Base-by-base conservation (phyloP, 352 stramenopile genomes). In the Thraustotheca clavata region DNA sequence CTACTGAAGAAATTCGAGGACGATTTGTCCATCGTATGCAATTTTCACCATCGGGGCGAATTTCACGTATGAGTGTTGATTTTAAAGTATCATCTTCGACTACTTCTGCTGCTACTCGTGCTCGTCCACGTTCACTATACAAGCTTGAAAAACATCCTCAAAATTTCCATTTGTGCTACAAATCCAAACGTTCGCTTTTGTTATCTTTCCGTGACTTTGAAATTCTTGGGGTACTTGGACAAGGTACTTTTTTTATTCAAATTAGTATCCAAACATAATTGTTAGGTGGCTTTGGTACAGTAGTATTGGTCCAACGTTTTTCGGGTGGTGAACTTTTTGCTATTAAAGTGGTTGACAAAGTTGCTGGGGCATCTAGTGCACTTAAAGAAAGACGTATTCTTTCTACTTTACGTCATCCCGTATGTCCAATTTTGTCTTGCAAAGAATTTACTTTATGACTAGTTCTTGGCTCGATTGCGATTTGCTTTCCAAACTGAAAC, bases 401-500 rank as follows among this genome's bases (percentile, higher is more conserved):
- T 22, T 54, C 65, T 14, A 67, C 54, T 34, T 31, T 66, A 33
- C 59, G 62, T 41, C 65, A 70, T 20, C 65, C 65, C 32, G 59
- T 70, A 54, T 18, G 34, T n/a, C n/a, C n/a, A n/a, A n/a, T n/a
- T n/a, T n/a, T n/a, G n/a, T n/a, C n/a, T n/a, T n/a, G n/a, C n/a
- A n/a, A n/a, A n/a, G n/a, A n/a, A n/a, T n/a, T n/a, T n/a, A 43
- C 38, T 18, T 20, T 18, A 43, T 43, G 38, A 43, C 24, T 65
- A 65, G 57, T 65, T 65, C 46, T 55, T 65, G 36, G 57, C 57
- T 0, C 36, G 57, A 8, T 65, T 95, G 33, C 86, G 86, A 22
- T 95, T 91, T 57, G 83, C 83, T 8, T 95, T 95, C 71, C 86
- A 96, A 67, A 94, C 79, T 43, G 70, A 87, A 0, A 69, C 73